Percentiles rank a stretch among this genome's conserved stretches.
Evolutionary conservation across 257 asterid species (phyloP).

Genomic region (Nicotiana attenuata): DNA sequence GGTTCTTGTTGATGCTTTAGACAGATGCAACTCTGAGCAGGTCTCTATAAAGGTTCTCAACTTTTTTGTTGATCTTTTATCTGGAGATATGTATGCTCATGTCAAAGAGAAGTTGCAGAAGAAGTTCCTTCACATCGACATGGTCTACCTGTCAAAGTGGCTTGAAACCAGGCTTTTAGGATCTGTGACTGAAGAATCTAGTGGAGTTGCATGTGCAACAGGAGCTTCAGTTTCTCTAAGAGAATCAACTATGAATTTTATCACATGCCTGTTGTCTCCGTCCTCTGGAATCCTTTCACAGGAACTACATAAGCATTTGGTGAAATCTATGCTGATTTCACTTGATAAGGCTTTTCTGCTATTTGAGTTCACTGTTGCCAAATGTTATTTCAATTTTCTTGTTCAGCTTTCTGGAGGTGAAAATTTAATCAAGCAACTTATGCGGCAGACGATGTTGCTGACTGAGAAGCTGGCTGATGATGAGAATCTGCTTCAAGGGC

Average conservation of each 20-base stretch:
- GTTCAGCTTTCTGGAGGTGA: conserved; percentile 80
- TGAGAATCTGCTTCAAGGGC: conserved; percentile 71
- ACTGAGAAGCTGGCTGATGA: conserved; percentile 70
- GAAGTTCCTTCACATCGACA: conserved; percentile 68
- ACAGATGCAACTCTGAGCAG: conserved; percentile 65
- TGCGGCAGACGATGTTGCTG: conserved; percentile 57
- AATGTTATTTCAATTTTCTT: conserved; percentile 53
- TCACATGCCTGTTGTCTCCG: conserved; percentile 53
- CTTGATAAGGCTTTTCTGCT: conserved; percentile 75
- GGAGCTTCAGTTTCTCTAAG: conserved; percentile 64
- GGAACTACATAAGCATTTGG: conserved; percentile 63
- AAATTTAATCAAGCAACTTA: conserved; percentile 49
- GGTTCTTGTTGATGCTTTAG: conserved; percentile 73
- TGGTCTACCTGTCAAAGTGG: conserved; percentile 67
- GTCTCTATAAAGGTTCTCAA: conserved; percentile 68
- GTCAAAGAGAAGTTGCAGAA: conserved; percentile 57
- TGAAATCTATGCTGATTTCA: conserved; percentile 69
- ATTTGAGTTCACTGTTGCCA: conserved; percentile 54
- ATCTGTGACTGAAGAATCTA: conserved; percentile 38
- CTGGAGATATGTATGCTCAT: conserved; percentile 48
- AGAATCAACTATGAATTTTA: conserved; percentile 68
- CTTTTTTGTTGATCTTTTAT: conserved; percentile 71
- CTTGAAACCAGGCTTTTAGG: conserved; percentile 80
- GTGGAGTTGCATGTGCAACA: conserved; percentile 35
- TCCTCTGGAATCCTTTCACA: conserved; percentile 37